Evolutionary conservation across 2,329 filamentous ascomycete genomes (phyloP).

Genomic region (Alternaria solani): DNA sequence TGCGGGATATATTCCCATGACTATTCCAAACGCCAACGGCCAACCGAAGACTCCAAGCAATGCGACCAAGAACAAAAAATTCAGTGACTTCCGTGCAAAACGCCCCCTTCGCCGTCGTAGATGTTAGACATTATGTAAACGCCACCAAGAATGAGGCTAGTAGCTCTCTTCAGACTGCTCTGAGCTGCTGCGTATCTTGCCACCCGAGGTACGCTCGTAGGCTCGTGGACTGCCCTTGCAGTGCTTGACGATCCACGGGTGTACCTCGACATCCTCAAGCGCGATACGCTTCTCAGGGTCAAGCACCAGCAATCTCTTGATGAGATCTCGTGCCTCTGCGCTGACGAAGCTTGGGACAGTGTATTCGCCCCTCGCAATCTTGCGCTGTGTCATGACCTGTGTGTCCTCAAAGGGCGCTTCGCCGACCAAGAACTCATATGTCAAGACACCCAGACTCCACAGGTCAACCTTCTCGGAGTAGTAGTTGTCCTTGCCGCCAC

Average conservation of each 20-base stretch:
- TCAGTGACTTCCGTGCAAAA: constrained; percentile 17
- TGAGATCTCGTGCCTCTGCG: constrained; percentile 87
- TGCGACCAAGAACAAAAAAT: constrained; percentile 7
- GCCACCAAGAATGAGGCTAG: constrained; percentile 10
- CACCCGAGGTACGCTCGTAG: constrained; percentile 40
- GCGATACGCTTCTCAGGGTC: constrained; percentile 93
- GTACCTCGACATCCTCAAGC: constrained; percentile 84
- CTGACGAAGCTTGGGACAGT: constrained; percentile 90
- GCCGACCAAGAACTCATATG: constrained; percentile 94
- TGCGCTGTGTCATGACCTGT: constrained; percentile 89
- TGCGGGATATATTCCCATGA: background rate
- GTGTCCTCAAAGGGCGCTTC: constrained; percentile 98
- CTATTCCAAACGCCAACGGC: constrained; percentile 1
- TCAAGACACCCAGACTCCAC: constrained; percentile 94
- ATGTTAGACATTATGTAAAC: constrained; percentile 24
- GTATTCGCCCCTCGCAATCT: constrained; percentile 91
- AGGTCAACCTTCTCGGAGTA: constrained; percentile 96
- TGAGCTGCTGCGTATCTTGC: constrained; percentile 39
- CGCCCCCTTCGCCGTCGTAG: constrained; percentile 24
- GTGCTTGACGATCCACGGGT: constrained; percentile 98
- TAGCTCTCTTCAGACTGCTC: constrained; percentile 36
- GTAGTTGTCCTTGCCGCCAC: constrained; percentile 80
- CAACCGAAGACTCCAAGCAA: constrained; percentile 13
- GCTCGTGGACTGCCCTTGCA: constrained; percentile 64
- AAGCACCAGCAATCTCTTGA: constrained; percentile 85